Conservation (phyloP, 345 rosid genomes). For the Eucalyptus cladocalyx region DNA sequence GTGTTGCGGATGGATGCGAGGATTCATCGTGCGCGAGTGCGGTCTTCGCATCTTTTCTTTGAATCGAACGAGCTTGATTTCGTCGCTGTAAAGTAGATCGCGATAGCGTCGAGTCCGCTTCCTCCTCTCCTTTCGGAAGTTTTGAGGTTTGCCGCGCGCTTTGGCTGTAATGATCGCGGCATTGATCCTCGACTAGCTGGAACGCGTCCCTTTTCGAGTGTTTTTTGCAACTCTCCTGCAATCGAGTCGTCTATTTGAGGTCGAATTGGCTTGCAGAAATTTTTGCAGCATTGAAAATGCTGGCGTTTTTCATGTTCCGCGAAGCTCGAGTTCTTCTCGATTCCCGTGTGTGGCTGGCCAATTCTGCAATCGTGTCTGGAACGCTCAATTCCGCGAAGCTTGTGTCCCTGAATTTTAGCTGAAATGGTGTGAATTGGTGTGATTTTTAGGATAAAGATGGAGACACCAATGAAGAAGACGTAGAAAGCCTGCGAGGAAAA, state of each 20-base stretch:
- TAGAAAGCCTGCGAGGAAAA: constrained; percentile 26
- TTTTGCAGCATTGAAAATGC: not conserved
- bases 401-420: not conserved
- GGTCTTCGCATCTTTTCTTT: not conserved
- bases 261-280: not conserved
- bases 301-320: not conserved
- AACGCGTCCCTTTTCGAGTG: not conserved
- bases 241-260: not conserved
- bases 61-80: not conserved
- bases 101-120: not conserved
- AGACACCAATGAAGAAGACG: constrained; percentile 10
- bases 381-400: not conserved
- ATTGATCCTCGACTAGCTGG: not conserved
- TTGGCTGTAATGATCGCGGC: not conserved
- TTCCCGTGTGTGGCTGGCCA: not conserved
- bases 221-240: not conserved
- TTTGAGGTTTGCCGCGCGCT: not conserved
- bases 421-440: not conserved
- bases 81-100: not conserved
- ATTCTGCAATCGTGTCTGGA: not conserved
- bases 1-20: not conserved
- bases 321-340: not conserved
- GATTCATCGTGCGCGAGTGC: not conserved
- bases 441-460: constrained; percentile 27
- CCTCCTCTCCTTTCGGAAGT: not conserved